Conservation (phyloP, 2,329 filamentous ascomycete species). For the Magnaporthiopsis incrustans region DNA sequence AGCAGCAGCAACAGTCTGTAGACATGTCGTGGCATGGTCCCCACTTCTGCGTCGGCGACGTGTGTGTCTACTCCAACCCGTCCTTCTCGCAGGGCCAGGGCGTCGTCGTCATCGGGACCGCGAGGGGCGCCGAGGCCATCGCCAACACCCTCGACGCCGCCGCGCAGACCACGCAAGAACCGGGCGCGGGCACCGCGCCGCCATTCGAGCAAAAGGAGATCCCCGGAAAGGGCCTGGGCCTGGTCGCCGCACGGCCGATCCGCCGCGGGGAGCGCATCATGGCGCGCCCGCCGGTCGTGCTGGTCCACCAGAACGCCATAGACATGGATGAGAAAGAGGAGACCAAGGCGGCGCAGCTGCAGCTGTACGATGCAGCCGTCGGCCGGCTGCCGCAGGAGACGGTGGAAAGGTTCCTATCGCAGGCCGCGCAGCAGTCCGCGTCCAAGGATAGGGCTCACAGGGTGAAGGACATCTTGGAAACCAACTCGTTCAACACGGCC, state of each 20-base stretch:
- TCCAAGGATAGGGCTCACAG: constrained; percentile 15
- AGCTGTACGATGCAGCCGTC: constrained; percentile 22
- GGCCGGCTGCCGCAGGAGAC: constrained; percentile 18
- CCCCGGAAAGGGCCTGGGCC: constrained; percentile 17
- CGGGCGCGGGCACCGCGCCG: neutral
- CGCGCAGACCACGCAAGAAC: neutral
- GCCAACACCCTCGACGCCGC: constrained; percentile 7
- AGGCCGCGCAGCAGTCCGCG: constrained; percentile 13
- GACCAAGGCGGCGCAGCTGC: neutral
- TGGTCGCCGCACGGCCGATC: constrained; percentile 15
- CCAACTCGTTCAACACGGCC: constrained; percentile 27
- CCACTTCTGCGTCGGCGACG: constrained; percentile 11
- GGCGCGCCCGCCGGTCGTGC: constrained; percentile 16
- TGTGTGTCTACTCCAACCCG: constrained; percentile 13
- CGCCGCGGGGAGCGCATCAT: constrained; percentile 14
- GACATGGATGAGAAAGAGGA: neutral
- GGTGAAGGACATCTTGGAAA: constrained; percentile 23
- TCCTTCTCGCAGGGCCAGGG: constrained; percentile 11
- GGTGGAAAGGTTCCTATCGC: constrained; percentile 19
- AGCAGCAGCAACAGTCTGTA: neutral
- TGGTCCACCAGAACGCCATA: constrained; percentile 8
- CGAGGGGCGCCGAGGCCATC: constrained; percentile 10
- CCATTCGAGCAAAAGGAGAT: constrained; percentile 9
- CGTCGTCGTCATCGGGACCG: constrained; percentile 12
- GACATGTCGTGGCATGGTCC: constrained; percentile 12